These are phyloP conservation scores for Monosporascus sp. DNA, from an alignment of 2,329 filamentous ascomycete species.

Conservation along the genomic window DNA sequence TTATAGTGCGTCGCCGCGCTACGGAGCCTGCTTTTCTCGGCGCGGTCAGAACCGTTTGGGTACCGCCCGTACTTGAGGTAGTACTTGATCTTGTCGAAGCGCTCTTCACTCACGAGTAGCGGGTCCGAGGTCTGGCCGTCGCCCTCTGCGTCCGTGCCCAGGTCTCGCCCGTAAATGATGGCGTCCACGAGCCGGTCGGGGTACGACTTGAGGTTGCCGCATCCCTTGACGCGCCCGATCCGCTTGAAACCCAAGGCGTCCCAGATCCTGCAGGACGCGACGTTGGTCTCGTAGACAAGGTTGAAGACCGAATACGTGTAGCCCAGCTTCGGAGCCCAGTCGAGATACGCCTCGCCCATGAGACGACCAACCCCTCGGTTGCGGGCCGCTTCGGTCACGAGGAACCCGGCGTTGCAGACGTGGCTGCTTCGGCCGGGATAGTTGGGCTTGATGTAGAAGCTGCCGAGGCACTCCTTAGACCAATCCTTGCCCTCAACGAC, in stretches of 20 bases:
- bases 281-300: slow-evolving; percentile 89
- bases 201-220: slow-evolving; percentile 63
- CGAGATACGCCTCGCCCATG: slow-evolving; percentile 72
- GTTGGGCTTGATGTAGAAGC: slow-evolving; percentile 92
- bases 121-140: slow-evolving; percentile 47
- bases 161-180: slow-evolving; percentile 70
- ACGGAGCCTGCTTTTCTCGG: slow-evolving; percentile 89
- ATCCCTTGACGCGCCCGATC: slow-evolving; percentile 74
- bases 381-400: slow-evolving; percentile 67
- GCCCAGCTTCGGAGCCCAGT: slow-evolving; percentile 74
- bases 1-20: slow-evolving; percentile 96
- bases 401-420: slow-evolving; percentile 79
- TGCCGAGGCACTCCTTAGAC: slow-evolving; percentile 76
- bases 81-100: slow-evolving; percentile 97
- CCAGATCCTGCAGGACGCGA: slow-evolving; percentile 86
- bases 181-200: slow-evolving; percentile 66
- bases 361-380: slow-evolving; percentile 70
- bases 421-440: slow-evolving; percentile 88
- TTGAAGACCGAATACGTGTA: slow-evolving; percentile 95
- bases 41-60: slow-evolving; percentile 85
- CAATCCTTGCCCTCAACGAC: slow-evolving; percentile 62
- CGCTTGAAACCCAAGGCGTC: slow-evolving; percentile 89
- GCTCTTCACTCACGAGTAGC: slow-evolving; percentile 86
- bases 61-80: slow-evolving; percentile 95
- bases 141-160: slow-evolving; percentile 35